These are phyloP conservation scores for Penicillium sp. DNA, from an alignment of 2,329 filamentous ascomycete genomes.

Conservation along the genomic window DNA sequence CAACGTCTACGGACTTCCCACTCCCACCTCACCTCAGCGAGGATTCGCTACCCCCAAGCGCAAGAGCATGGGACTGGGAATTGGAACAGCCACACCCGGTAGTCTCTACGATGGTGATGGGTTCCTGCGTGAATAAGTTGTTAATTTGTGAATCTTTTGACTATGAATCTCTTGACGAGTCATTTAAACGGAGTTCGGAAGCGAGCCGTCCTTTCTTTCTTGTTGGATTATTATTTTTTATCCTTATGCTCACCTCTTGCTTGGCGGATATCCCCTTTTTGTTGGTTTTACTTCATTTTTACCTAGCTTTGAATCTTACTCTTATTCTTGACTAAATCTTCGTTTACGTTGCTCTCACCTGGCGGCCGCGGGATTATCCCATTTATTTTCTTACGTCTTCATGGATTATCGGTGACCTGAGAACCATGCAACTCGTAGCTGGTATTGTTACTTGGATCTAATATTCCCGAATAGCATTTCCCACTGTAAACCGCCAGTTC, in stretches of 20 bases:
- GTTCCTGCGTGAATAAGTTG: slow-evolving; percentile 38
- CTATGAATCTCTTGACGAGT: slow-evolving; percentile 6
- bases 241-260: slow-evolving; percentile 2
- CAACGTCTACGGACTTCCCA: slow-evolving; percentile 6
- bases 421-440: slow-evolving; percentile 22
- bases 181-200: slow-evolving; percentile 3
- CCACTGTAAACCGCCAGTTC: background rate
- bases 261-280: background rate
- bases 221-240: background rate
- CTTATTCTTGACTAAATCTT: too few species aligned
- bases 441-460: slow-evolving; percentile 18
- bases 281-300: background rate
- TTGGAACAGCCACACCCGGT: slow-evolving; percentile 41
- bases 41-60: slow-evolving; percentile 30
- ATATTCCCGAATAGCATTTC: background rate
- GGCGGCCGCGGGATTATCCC: too few species aligned
- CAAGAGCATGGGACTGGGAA: slow-evolving; percentile 30
- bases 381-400: too few species aligned
- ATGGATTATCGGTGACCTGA: background rate
- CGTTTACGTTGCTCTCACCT: too few species aligned
- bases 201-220: background rate
- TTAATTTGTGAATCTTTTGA: slow-evolving; percentile 1
- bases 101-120: slow-evolving; percentile 50
- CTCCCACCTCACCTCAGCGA: slow-evolving; percentile 19
- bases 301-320: too few species aligned